Evolutionary conservation across 139 green algal species (phyloP).

Genomic region (Coccomyxa sp.): DNA sequence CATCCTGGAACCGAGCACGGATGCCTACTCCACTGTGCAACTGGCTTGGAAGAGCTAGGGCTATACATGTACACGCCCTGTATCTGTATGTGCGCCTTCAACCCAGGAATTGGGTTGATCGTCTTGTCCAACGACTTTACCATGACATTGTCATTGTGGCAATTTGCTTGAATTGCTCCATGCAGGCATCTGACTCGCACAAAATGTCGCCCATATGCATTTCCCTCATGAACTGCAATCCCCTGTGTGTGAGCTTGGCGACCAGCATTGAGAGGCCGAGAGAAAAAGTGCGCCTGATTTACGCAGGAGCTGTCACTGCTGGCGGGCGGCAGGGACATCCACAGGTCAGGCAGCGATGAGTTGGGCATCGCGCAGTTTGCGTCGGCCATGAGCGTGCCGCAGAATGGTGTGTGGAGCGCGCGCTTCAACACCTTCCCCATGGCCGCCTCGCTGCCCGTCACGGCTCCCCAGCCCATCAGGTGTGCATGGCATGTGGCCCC

Average conservation of each 20-base stretch:
- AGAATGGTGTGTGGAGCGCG: neutral
- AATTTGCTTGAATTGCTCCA: neutral
- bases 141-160: too few species aligned
- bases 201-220: too few species aligned
- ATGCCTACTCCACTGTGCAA: too few species aligned
- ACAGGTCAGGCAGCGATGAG: neutral
- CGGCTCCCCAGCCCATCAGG: neutral
- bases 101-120: too few species aligned
- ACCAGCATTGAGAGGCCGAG: too few species aligned
- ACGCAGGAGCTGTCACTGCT: neutral
- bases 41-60: too few species aligned
- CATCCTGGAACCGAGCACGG: neutral
- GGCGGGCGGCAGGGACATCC: neutral
- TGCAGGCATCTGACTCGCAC: neutral
- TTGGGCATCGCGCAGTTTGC: neutral
- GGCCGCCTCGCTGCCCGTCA: neutral
- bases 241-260: too few species aligned
- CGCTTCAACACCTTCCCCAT: conserved; percentile 2
- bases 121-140: too few species aligned
- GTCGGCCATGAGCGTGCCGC: neutral
- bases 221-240: too few species aligned
- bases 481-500: neutral
- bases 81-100: too few species aligned
- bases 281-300: neutral
- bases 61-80: too few species aligned